Percentiles rank a stretch among this genome's conserved stretches.
These are phyloP conservation scores for Teratosphaeria epicoccoides DNA, from an alignment of 2,329 filamentous ascomycete genomes.

Conservation along the genomic window DNA sequence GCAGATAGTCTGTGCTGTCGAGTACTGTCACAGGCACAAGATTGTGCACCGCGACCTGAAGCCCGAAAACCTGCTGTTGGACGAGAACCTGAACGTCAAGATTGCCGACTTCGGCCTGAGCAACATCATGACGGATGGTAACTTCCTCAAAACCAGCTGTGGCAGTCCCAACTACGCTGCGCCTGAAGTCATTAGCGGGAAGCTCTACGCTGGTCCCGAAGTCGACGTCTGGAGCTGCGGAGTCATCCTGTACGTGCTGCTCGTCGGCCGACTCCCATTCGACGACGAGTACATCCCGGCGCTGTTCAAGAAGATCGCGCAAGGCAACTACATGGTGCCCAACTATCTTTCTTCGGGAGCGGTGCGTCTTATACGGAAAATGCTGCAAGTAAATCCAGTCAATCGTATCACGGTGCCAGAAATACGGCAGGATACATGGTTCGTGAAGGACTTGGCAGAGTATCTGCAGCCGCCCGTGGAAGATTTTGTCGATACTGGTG, in stretches of 20 bases:
- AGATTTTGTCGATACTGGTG: conserved; percentile 87
- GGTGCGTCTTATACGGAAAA: conserved; percentile 71
- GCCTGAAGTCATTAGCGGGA: conserved; percentile 94
- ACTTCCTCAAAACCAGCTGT: conserved; percentile 97
- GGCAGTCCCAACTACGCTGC: conserved; percentile 97
- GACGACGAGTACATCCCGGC: conserved; percentile 98
- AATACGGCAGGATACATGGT: conserved; percentile 90
- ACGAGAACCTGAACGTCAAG: conserved; percentile 94
- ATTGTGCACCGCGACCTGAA: conserved; percentile 97
- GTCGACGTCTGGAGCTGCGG: conserved; percentile 94
- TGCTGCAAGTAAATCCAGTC: conserved; percentile 91
- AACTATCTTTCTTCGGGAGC: conserved; percentile 83
- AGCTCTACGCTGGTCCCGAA: conserved; percentile 92
- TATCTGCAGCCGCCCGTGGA: conserved; percentile 83
- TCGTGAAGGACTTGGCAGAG: conserved; percentile 70
- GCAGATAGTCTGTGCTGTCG: conserved; percentile 96
- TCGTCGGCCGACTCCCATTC: conserved; percentile 69
- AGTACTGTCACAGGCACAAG: conserved; percentile 98
- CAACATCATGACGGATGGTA: conserved; percentile 99
- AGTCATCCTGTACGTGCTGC: conserved; percentile 54
- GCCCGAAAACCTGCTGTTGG: conserved; percentile 89
- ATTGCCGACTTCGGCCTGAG: conserved; percentile 97
- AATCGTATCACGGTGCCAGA: conserved; percentile 89
- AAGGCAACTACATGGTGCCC: conserved; percentile 85
- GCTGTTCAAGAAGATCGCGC: conserved; percentile 93